Evolutionary conservation across 75 land plant species (phyloP).

Genomic region (Cunninghamia lanceolata): DNA sequence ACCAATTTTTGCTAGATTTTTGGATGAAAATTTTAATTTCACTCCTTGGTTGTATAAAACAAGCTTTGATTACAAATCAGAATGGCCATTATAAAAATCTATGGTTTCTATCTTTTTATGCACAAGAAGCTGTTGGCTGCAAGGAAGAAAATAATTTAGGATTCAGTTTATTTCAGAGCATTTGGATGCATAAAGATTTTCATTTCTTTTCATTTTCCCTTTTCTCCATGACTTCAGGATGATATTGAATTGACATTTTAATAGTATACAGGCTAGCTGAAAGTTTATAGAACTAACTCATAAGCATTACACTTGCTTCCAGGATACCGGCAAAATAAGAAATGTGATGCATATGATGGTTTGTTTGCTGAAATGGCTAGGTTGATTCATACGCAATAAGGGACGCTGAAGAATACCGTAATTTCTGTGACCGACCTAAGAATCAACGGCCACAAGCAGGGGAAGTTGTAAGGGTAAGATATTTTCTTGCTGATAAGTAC

Average conservation of each 20-base stretch:
- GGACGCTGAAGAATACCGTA: conserved; percentile 92
- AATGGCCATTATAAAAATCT: neutral
- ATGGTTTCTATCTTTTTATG: neutral
- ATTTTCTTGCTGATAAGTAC: neutral
- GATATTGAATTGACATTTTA: neutral
- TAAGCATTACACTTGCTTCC: conserved; percentile 6
- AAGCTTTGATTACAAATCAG: neutral
- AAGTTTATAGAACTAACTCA: conserved; percentile 9
- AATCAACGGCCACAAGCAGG: conserved; percentile 84
- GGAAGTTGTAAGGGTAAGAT: conserved; percentile 79
- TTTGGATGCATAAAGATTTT: neutral
- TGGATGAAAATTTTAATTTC: neutral
- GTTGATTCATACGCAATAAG: conserved; percentile 85
- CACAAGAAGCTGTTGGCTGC: neutral
- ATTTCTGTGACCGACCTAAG: conserved; percentile 91
- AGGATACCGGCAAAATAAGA: conserved; percentile 12
- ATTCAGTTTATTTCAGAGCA: neutral
- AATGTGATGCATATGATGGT: conserved; percentile 15
- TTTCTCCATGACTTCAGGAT: neutral
- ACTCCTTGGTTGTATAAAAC: neutral
- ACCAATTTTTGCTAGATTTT: neutral
- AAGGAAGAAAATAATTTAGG: neutral
- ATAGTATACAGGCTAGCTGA: neutral
- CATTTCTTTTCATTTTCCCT: neutral
- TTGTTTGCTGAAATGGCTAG: conserved; percentile 40